Percentiles rank a stretch among this genome's conserved stretches.
Conservation (phyloP, 1,284 basidiomycete genomes). For the Cutaneotrichosporon spelunceum region DNA sequence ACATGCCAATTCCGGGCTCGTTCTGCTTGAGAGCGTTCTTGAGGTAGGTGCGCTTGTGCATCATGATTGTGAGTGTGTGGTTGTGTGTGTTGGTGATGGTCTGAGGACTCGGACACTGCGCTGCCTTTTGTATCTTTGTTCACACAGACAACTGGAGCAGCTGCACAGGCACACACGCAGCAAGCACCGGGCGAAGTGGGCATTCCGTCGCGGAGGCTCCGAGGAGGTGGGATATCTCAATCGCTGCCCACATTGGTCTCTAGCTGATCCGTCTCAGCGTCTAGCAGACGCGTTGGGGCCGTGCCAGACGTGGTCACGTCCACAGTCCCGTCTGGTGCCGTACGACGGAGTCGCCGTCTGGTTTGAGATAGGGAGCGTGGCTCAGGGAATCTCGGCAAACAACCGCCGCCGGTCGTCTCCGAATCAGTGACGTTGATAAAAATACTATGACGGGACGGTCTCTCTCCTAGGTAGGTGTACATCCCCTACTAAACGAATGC, state of each 20-base stretch:
- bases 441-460: too few relatives aligned
- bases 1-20: slow-evolving; percentile 16
- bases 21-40: slow-evolving; percentile 17
- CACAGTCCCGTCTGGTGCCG: neutral
- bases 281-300: neutral
- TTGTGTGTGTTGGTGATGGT: neutral
- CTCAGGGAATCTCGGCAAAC: neutral
- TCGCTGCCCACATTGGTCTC: neutral
- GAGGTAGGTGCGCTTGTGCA: slow-evolving; percentile 20
- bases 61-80: neutral
- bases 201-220: neutral
- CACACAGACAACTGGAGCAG: neutral
- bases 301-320: neutral
- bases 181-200: neutral
- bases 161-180: neutral
- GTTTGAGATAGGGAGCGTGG: neutral
- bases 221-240: neutral
- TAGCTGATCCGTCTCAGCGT: neutral
- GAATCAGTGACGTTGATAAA: too few relatives aligned
- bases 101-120: neutral
- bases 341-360: neutral
- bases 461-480: too few relatives aligned
- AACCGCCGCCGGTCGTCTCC: neutral
- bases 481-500: neutral
- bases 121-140: neutral